Conservation (phyloP, 148 eudicot species). For the Cornus controversa region DNA sequence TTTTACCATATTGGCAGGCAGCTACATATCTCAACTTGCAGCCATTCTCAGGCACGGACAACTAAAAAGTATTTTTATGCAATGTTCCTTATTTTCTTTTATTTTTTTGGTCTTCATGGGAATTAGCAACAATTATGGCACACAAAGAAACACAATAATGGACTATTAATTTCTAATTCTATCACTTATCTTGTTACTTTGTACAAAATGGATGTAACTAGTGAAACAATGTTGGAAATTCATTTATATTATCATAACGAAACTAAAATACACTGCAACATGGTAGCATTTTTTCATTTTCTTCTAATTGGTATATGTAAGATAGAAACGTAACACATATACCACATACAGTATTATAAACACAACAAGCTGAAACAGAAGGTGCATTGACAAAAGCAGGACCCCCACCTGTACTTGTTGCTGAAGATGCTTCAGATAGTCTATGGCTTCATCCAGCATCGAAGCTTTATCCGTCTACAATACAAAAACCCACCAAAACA, state of each 20-base stretch:
- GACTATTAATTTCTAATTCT: too few species aligned
- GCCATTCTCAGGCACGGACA: neutral
- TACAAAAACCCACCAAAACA: neutral
- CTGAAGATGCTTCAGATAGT: slow-evolving; percentile 85
- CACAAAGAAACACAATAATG: too few species aligned
- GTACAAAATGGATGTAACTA: neutral
- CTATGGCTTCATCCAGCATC: slow-evolving; percentile 92
- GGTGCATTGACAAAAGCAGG: neutral
- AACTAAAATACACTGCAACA: neutral
- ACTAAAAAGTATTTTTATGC: neutral
- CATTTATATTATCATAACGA: neutral
- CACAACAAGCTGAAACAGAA: neutral
- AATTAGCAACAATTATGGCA: too few species aligned
- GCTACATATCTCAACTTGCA: neutral
- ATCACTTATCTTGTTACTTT: neutral
- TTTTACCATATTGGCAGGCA: neutral
- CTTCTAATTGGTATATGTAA: too few species aligned
- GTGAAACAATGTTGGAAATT: too few species aligned
- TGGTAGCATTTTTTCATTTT: neutral
- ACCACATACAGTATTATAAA: neutral
- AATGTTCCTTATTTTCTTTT: too few species aligned
- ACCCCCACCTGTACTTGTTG: slow-evolving; percentile 74
- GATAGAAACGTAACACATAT: too few species aligned
- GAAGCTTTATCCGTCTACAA: slow-evolving; percentile 90
- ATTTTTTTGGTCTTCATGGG: too few species aligned